phyloP scores from a whole-genome alignment of 1,139 yeast species.

The Kluyveromyces sp. region DNA sequence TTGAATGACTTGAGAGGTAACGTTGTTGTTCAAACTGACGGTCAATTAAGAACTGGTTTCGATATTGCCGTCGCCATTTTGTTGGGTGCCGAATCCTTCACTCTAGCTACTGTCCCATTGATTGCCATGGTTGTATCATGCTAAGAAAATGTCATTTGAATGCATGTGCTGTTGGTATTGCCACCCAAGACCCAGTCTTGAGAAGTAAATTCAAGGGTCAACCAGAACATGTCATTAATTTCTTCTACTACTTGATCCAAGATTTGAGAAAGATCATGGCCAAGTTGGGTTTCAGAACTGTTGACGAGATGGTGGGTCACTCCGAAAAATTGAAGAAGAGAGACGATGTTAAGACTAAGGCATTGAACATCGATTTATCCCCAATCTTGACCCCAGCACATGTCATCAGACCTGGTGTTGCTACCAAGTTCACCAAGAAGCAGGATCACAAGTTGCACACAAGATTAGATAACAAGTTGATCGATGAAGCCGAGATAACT shows the following conservation, averaged over 20 bases:
- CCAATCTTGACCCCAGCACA: slow-evolving; percentile 97
- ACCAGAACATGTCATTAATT: slow-evolving; percentile 96
- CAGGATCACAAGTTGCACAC: slow-evolving; percentile 93
- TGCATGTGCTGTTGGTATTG: slow-evolving; percentile 97
- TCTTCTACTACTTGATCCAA: slow-evolving; percentile 89
- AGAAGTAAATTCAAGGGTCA: slow-evolving; percentile 92
- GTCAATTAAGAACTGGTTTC: slow-evolving; percentile 87
- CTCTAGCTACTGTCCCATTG: slow-evolving; percentile 94
- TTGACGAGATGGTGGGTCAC: slow-evolving; percentile 97
- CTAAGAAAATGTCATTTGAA: slow-evolving; percentile 90
- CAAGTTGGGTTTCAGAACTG: slow-evolving; percentile 84
- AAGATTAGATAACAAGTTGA: slow-evolving; percentile 87
- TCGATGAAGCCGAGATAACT: slow-evolving; percentile 91
- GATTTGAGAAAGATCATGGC: slow-evolving; percentile 94
- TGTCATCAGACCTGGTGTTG: slow-evolving; percentile 94
- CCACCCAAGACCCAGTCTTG: slow-evolving; percentile 93
- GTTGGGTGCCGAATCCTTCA: slow-evolving; percentile 98
- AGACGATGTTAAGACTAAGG: slow-evolving; percentile 84
- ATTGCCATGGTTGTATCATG: slow-evolving; percentile 95
- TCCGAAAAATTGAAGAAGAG: slow-evolving; percentile 84
- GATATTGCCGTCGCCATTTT: slow-evolving; percentile 94
- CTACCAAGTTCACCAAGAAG: slow-evolving; percentile 85
- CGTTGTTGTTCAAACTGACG: slow-evolving; percentile 93
- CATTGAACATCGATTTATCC: slow-evolving; percentile 81
- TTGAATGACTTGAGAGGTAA: slow-evolving; percentile 93